Conservation (phyloP, 257 asterid species). For the Eucommia ulmoides region DNA sequence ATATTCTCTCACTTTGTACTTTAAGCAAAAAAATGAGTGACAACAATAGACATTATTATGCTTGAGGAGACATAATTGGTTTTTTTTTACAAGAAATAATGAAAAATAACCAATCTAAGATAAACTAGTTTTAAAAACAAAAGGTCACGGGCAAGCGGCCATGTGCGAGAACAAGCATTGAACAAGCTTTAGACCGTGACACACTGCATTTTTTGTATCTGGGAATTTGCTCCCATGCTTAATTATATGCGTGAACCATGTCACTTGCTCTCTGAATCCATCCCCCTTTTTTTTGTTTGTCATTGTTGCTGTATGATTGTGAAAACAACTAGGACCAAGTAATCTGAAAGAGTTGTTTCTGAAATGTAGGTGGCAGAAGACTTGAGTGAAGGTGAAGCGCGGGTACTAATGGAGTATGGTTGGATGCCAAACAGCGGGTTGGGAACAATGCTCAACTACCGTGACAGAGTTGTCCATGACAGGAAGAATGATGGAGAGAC, state of each 20-base stretch:
- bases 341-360: too few species aligned
- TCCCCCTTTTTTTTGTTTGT: not conserved
- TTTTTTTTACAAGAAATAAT: too few species aligned
- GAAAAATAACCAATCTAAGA: too few species aligned
- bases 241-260: not conserved
- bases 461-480: conserved; percentile 81
- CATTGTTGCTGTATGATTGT: too few species aligned
- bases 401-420: conserved; percentile 58
- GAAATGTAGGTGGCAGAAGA: conserved; percentile 63
- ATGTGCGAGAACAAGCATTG: too few species aligned
- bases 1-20: too few species aligned
- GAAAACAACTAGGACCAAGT: too few species aligned
- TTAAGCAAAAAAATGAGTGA: too few species aligned
- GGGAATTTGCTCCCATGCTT: not conserved
- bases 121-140: too few species aligned
- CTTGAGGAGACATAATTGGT: too few species aligned
- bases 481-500: conserved; percentile 38
- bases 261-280: not conserved
- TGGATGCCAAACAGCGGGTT: conserved; percentile 83
- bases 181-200: not conserved
- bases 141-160: too few species aligned
- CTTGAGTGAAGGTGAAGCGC: conserved; percentile 76
- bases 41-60: too few species aligned
- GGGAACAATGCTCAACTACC: conserved; percentile 83
- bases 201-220: not conserved